Evolutionary conservation across 768 basidiomycete species (phyloP).

Genomic region (Trametes maxima): DNA sequence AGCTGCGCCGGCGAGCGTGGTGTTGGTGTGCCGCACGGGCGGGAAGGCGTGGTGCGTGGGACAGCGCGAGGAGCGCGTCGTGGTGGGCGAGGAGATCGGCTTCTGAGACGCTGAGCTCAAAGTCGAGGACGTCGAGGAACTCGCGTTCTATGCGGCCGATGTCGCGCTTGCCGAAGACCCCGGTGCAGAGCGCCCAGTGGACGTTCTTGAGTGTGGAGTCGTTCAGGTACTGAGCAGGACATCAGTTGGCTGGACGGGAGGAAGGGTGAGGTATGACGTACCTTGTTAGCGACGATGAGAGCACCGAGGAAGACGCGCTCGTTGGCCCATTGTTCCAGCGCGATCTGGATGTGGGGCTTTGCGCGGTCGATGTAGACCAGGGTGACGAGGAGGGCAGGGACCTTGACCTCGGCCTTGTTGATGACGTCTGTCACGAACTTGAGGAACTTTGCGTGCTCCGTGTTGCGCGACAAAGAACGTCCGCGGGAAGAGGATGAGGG

Average conservation of each 20-base stretch:
- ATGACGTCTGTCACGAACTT: conserved; percentile 71
- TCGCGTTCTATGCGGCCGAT: conserved; percentile 82
- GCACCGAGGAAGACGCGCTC: conserved; percentile 91
- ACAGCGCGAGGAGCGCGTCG: conserved; percentile 36
- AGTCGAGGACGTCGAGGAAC: conserved; percentile 79
- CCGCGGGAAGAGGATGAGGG: conserved; percentile 57
- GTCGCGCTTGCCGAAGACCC: conserved; percentile 80
- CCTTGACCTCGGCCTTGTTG: conserved; percentile 70
- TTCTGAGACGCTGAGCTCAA: conserved; percentile 67
- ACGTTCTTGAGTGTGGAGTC: conserved; percentile 90
- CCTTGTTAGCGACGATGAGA: conserved; percentile 87
- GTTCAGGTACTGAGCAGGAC: conserved; percentile 64
- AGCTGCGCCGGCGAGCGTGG: conserved; percentile 11
- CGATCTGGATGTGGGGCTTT: conserved; percentile 78
- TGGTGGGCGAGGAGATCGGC: conserved; percentile 58
- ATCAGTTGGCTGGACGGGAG: conserved; percentile 8
- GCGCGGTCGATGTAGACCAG: conserved; percentile 80
- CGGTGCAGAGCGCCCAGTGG: conserved; percentile 87
- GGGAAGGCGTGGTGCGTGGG: conserved; percentile 23
- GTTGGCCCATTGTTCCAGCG: conserved; percentile 82
- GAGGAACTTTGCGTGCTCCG: conserved; percentile 59
- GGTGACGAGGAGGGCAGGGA: conserved; percentile 66
- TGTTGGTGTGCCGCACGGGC: conserved; percentile 15
- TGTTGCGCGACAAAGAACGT: conserved; percentile 47
- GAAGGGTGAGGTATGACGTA: conserved; percentile 36